Evolutionary conservation across 805 yeast genomes (phyloP), one percentile per base, ranked within the genome.

Genomic region (Komagataella phaffii): DNA sequence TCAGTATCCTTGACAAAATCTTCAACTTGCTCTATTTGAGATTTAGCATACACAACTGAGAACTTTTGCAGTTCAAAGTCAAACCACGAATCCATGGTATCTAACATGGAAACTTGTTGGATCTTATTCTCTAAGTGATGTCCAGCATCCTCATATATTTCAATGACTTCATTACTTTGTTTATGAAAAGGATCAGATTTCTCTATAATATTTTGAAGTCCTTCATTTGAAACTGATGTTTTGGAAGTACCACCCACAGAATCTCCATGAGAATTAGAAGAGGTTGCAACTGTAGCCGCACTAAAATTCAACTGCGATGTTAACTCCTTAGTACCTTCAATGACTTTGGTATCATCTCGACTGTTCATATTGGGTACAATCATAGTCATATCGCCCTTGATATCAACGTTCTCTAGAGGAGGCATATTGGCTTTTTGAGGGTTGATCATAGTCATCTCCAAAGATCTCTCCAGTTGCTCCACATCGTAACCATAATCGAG

Each of bases 111-210:
- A 44, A 46, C 21, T 48, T 45, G 47, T 48, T 56, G 1, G 49
- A 50, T 23, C 51, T 46, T 46, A 49, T 23, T 50, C 48, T 23
- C 51, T 49, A 24, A 21, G 47, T 52, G 6, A 45, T 53, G 5
- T 52, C 48, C 12, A 47, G 53, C 40, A 30, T 73, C 77, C 49
- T 71, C 71, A 50, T 60, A 73, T n/a, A 73, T 72, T 8, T 61
- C 51, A 18, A 73, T 71, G 3, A 70, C 67, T 50, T 65, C 65
- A 30, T 30, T 30, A 10, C 14, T 30, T 30, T 30, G 40, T 10
- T 30, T 14, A 14, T 30, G 4, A 24, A 73, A 61, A 2, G 78
- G 78, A 55, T 73, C 77, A 0, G 71, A 61, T 52, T 62, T 71
- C 44, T 68, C 74, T 23, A 73, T 65, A 30, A 70, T 59, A 2